Conservation (phyloP, 805 yeast genomes). For the Lipomyces chichibuensis region DNA sequence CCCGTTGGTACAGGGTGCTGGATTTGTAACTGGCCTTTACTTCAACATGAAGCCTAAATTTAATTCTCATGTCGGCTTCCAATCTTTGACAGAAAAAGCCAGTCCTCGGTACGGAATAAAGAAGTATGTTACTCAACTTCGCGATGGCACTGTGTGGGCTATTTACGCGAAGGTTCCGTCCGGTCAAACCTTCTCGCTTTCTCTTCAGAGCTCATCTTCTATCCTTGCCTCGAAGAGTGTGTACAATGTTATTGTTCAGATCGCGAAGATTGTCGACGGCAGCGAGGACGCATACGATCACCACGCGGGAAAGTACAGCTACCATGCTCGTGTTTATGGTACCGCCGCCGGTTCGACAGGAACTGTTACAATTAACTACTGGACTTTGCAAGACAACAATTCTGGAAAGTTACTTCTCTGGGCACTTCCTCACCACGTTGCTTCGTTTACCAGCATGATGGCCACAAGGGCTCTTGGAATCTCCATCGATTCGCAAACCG, state of each 20-base stretch:
- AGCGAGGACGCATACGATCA: conserved; percentile 52
- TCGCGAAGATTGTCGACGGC: conserved; percentile 54
- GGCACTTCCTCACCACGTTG: conserved; percentile 70
- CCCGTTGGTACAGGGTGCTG: conserved; percentile 65
- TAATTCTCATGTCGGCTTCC: conserved; percentile 57
- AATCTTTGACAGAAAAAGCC: conserved; percentile 50
- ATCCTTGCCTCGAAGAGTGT: conserved; percentile 51
- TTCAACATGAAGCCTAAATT: conserved; percentile 39
- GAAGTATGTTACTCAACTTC: conserved; percentile 60
- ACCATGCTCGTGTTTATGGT: conserved; percentile 52
- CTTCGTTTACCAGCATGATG: conserved; percentile 45
- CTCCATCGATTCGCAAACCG: conserved; percentile 53
- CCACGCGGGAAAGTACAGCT: conserved; percentile 66
- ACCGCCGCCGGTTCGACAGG: conserved; percentile 29
- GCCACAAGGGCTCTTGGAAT: conserved; percentile 42
- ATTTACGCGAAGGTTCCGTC: conserved; percentile 56
- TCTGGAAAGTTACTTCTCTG: conserved; percentile 54
- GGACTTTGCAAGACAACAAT: conserved; percentile 45
- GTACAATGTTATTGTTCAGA: conserved; percentile 60
- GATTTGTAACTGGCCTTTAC: conserved; percentile 57
- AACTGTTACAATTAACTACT: conserved; percentile 19
- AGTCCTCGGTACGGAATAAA: conserved; percentile 49
- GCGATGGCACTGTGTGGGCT: conserved; percentile 66
- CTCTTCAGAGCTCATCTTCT: conserved; percentile 44
- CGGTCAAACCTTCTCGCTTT: conserved; percentile 40